Percentiles rank a stretch among this genome's conserved stretches.
Evolutionary conservation across 441 rosid genomes (phyloP).

Genomic region (Omphalea diandra): DNA sequence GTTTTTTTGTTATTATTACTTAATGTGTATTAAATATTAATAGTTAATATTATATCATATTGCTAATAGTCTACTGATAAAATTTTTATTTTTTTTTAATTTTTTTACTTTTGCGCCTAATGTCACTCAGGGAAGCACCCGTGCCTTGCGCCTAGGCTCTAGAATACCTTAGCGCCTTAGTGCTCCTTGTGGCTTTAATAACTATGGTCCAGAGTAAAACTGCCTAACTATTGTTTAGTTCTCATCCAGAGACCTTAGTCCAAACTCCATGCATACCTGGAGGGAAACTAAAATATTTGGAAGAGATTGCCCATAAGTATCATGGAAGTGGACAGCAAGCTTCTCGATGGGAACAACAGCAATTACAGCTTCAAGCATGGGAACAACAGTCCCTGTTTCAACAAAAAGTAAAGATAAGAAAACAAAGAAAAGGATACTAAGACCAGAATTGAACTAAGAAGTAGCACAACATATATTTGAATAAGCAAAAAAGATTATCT

Average conservation of each 20-base stretch:
- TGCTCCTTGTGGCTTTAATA: no score
- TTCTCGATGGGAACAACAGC: slow-evolving; percentile 75
- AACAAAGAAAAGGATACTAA: no score
- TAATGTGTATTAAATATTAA: no score
- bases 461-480: not conserved
- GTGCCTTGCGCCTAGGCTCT: no score
- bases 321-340: slow-evolving; percentile 95
- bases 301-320: slow-evolving; percentile 96
- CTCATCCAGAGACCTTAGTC: not conserved
- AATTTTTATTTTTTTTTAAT: no score
- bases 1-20: no score
- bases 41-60: no score
- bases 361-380: slow-evolving; percentile 92
- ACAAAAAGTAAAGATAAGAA: not conserved
- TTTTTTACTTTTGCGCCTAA: no score
- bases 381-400: slow-evolving; percentile 69
- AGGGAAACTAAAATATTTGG: slow-evolving; percentile 82
- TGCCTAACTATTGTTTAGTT: not conserved
- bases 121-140: no score
- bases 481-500: not conserved
- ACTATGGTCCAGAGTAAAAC: not conserved
- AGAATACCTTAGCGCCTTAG: no score
- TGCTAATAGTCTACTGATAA: no score
- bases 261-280: slow-evolving; percentile 50
- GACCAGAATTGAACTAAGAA: not conserved